Conservation (phyloP, 2,329 filamentous ascomycete genomes). For the Aureobasidium uvarum region DNA sequence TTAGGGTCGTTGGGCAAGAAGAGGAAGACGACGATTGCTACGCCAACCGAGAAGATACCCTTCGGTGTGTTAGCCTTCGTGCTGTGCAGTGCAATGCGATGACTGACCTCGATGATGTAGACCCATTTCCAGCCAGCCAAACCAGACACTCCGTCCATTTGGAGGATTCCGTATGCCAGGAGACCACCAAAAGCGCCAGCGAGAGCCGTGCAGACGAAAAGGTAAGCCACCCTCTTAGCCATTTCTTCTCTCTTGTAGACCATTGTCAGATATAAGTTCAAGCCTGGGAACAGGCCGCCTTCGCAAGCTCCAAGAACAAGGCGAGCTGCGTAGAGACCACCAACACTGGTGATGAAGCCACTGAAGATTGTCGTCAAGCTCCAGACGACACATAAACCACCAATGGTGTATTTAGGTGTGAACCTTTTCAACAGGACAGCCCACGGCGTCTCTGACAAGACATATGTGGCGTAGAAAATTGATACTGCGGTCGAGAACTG, state of each 20-base stretch:
- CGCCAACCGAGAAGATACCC: constrained; percentile 34
- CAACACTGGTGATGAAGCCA: constrained; percentile 48
- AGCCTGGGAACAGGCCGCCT: constrained; percentile 32
- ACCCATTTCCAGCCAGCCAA: constrained; percentile 39
- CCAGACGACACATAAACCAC: constrained; percentile 48
- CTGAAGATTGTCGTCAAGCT: constrained; percentile 51
- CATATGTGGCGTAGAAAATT: constrained; percentile 55
- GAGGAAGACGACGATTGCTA: constrained; percentile 32
- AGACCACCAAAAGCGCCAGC: constrained; percentile 46
- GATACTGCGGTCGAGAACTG: constrained; percentile 52
- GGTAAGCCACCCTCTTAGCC: constrained; percentile 44
- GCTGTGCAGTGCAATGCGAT: too few species aligned
- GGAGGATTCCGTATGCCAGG: constrained; percentile 38
- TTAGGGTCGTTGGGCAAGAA: constrained; percentile 46
- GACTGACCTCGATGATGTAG: constrained; percentile 35
- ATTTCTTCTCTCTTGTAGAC: constrained; percentile 48
- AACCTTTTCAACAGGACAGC: constrained; percentile 51
- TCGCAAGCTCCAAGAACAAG: constrained; percentile 34
- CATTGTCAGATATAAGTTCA: constrained; percentile 40
- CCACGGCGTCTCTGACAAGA: constrained; percentile 51
- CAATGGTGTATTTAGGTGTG: constrained; percentile 45
- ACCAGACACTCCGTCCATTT: constrained; percentile 35
- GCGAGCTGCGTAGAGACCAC: constrained; percentile 44
- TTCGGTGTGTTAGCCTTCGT: neutral
- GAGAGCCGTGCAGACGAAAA: constrained; percentile 44